Evolutionary conservation across 2,329 filamentous ascomycete species (phyloP), one percentile per base, ranked within the genome.

Genomic region (Aspergillus fischeri): DNA sequence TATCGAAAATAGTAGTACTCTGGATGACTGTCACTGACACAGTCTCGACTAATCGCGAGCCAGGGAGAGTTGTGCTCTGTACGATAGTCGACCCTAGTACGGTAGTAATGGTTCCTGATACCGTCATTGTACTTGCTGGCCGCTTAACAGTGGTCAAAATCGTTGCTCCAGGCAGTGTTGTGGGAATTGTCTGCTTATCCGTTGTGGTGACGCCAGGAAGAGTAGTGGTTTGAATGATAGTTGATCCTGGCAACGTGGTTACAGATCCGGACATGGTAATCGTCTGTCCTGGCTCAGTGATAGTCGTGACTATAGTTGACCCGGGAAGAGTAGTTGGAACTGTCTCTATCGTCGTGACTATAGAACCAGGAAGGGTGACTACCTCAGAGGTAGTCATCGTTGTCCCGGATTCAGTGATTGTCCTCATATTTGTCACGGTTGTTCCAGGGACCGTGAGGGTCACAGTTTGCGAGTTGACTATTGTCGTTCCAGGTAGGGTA

Each of bases 221-320:
- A 24, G 42, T 45, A 24, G 8, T 24, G 21, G 20, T 45, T 24
- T 24, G 42, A 3, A 45, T 7, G 14, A 27, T 47, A 24, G 62
- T 66, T 10, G 57, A 58, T 27, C 63, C 63, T 14, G 61, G 60
- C 3, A 66, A 28, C 2, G 63, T 67, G 44, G 52, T 57, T 6
- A 48, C 42, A 6, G 41, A 42, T n/a, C 53, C 53, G 11, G 53
- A 29, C 10, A 54, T 35, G 8, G 45, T 49, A 5, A 51, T 27
- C 17, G 53, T 47, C 20, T 17, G 45, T 17, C 25, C n/a, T 5
- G 44, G 27, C n/a, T 52, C 32, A 9, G 56, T 49, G 7, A 54
- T 24, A 0, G 54, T 51, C 17, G 32, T 47, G 4, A 29, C 52
- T 24, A 53, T 38, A 1, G 52, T 54, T 8, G 11, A 24, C n/a